Conservation (phyloP, 495 filamentous ascomycete genomes). For the Aspergillus conjunctus region DNA sequence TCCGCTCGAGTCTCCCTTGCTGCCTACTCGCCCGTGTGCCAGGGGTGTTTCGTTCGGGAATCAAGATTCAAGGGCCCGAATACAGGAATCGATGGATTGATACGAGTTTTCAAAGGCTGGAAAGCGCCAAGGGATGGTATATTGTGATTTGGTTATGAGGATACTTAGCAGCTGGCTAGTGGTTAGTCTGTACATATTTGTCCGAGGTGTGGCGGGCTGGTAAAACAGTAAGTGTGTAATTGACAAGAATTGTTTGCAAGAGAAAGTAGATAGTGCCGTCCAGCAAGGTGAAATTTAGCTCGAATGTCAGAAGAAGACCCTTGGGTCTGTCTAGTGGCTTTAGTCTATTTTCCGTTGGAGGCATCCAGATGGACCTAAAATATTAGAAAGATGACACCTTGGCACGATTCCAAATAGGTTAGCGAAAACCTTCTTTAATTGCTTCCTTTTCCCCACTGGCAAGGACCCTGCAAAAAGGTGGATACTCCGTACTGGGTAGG, state of each 20-base stretch:
- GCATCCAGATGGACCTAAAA: neutral
- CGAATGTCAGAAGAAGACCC: neutral
- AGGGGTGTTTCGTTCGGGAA: conserved; percentile 14
- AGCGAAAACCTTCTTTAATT: conserved; percentile 3
- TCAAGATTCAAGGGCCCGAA: neutral
- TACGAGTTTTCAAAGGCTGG: too few relatives aligned
- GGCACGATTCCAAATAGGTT: neutral
- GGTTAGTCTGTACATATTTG: neutral
- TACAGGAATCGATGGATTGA: neutral
- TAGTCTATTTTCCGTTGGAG: neutral
- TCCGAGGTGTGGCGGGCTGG: conserved; percentile 6
- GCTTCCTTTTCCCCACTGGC: neutral
- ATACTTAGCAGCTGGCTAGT: neutral
- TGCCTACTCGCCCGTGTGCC: conserved; percentile 28
- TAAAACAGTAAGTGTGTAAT: too few relatives aligned
- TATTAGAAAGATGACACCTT: neutral
- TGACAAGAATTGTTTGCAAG: neutral
- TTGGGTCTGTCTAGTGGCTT: neutral
- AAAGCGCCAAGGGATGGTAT: too few relatives aligned
- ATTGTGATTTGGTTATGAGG: too few relatives aligned
- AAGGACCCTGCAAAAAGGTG: neutral
- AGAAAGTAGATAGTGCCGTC: neutral
- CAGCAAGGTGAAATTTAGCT: neutral
- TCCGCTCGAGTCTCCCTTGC: conserved; percentile 28
- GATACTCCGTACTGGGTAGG: too few relatives aligned